A percentile compares a stretch with the other conserved stretches of the same genome.
Evolutionary conservation across 345 rosid species (phyloP).

Genomic region (Pugionium dolabratum): DNA sequence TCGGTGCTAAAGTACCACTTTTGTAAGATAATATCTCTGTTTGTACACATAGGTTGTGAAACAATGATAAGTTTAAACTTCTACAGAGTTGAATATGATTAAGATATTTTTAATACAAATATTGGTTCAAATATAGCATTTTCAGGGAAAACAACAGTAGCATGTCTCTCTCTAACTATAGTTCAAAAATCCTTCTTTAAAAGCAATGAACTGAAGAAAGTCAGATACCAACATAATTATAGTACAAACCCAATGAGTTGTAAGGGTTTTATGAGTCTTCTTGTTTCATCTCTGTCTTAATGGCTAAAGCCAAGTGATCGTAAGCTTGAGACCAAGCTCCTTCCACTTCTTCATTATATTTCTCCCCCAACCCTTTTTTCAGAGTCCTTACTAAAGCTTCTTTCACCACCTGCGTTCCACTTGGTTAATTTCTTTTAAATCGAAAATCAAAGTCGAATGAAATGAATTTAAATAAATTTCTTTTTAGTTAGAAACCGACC

Average conservation of each 20-base stretch:
- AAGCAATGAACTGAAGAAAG: conserved; percentile 10
- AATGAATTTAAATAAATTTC: neutral
- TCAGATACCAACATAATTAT: neutral
- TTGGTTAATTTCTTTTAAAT: neutral
- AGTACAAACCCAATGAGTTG: neutral
- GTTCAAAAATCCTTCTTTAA: conserved; percentile 1
- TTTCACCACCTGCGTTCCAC: conserved; percentile 47
- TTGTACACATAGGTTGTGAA: neutral
- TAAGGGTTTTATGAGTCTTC: conserved; percentile 25
- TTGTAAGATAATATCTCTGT: neutral
- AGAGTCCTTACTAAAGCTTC: conserved; percentile 61
- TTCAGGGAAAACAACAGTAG: neutral
- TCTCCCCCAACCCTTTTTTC: conserved; percentile 52
- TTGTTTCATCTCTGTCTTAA: conserved; percentile 56
- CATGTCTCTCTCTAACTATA: neutral
- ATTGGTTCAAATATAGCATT: neutral
- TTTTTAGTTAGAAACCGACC: conserved; percentile 30
- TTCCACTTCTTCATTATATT: conserved; percentile 55
- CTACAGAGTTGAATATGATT: too few species aligned
- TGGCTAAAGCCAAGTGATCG: conserved; percentile 66
- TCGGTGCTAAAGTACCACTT: conserved; percentile 41
- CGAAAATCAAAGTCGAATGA: neutral
- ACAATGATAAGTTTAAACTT: too few species aligned
- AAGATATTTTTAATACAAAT: too few species aligned
- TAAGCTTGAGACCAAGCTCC: conserved; percentile 57